Evolutionary conservation across 805 yeast species (phyloP), one percentile per base, ranked within the genome.

Genomic region (Blastobotrys chiropterorum): DNA sequence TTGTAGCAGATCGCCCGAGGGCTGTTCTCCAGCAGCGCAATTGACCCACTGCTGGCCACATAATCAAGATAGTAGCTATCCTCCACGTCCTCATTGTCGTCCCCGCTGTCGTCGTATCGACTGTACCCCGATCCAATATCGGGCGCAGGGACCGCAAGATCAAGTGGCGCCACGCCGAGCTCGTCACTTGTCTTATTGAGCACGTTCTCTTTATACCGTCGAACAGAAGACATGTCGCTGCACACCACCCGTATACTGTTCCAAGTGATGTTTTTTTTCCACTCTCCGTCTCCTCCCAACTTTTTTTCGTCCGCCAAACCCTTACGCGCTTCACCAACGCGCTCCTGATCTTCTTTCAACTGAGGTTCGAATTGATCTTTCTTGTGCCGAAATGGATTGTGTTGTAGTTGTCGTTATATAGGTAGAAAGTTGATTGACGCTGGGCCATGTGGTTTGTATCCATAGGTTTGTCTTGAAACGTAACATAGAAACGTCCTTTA

Each of bases 131-230:
- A 41, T 16, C 46, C 55, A 40, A 53, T 26, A 31, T 54, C 56
- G 3, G 58, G 59, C 40, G 52, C 41, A 22, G 59, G 58, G 13
- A 56, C 21, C 5, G 19, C 11, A 26, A 57, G 42, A 7, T 31
- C 13, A 19, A 55, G 39, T 14, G 55, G 52, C 16, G 43, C 44
- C 4, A 38, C 20, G 16, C 50, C 52, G 16, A 40, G 21, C 17
- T 45, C 51, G 13, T 51, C 54, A 16, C 48, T 40, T 34, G 39
- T 7, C 21, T 48, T 17, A 46, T 40, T 39, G 41, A 51, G 47
- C 46, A 52, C 17, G 40, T 56, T 21, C 53, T 61, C 57, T 30
- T 59, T 34, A 41, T 59, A 40, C 51, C 60, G 60, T 17, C 50
- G 38, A 52, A 62, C 26, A 17, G n/a, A n/a, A n/a, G 22, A 19